Evolutionary conservation across 2,329 filamentous ascomycete species (phyloP).

Genomic region (Grosmannia clavigera): DNA sequence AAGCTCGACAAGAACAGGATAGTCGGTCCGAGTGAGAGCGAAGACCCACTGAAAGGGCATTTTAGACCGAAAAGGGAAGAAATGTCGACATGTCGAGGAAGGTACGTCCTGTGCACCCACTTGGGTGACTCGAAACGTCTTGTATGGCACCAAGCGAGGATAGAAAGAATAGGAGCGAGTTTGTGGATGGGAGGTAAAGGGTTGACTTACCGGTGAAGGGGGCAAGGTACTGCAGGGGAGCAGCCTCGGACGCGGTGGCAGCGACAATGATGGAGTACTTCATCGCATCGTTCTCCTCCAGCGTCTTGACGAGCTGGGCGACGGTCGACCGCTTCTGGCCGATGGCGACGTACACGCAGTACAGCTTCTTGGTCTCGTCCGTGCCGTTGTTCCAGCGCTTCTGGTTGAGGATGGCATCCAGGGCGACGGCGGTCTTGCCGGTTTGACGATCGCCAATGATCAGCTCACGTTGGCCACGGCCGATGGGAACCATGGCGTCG

Average conservation of each 20-base stretch:
- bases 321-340: constrained; percentile 99
- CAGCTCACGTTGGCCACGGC: constrained; percentile 99
- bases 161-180: too few relatives aligned
- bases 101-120: too few relatives aligned
- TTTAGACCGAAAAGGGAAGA: too few relatives aligned
- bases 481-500: constrained; percentile 99
- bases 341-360: constrained; percentile 98
- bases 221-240: constrained; percentile 85
- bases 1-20: too few relatives aligned
- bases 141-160: too few relatives aligned
- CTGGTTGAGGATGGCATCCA: constrained; percentile 98
- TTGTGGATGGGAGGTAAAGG: background rate
- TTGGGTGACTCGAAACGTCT: too few relatives aligned
- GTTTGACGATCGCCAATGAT: constrained; percentile 99
- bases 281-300: constrained; percentile 99
- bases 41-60: too few relatives aligned
- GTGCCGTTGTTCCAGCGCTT: constrained; percentile 84
- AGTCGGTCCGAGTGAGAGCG: too few relatives aligned
- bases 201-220: constrained; percentile 59
- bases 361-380: constrained; percentile 97
- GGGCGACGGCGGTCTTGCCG: constrained; percentile 96
- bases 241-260: constrained; percentile 93
- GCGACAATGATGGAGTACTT: constrained; percentile 93
- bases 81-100: too few relatives aligned
- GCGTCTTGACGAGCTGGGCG: constrained; percentile 97